A percentile compares a stretch with the other conserved stretches of the same genome.
Evolutionary conservation across 331 rosid genomes (phyloP).

Genomic region (Arachis monticola): DNA sequence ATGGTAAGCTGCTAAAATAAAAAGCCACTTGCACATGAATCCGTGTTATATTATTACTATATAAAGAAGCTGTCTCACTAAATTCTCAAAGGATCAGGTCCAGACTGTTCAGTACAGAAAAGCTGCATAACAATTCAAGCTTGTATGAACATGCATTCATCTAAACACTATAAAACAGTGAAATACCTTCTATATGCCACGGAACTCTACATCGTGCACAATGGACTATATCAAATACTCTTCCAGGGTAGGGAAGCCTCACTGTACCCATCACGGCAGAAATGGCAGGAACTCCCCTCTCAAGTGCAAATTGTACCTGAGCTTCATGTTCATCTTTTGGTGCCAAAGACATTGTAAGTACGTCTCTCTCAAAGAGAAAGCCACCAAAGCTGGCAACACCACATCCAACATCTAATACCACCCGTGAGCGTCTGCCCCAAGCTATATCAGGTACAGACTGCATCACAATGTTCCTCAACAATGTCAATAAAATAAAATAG

Average conservation of each 20-base stretch:
- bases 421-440: slow-evolving; percentile 91
- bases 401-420: slow-evolving; percentile 95
- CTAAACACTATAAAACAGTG: slow-evolving; percentile 9
- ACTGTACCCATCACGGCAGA: slow-evolving; percentile 99
- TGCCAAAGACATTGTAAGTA: slow-evolving; percentile 89
- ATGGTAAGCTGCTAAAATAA: slow-evolving; percentile 40
- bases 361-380: slow-evolving; percentile 89
- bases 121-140: slow-evolving; percentile 36
- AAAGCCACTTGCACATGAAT: slow-evolving; percentile 3
- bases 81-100: neutral
- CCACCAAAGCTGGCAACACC: slow-evolving; percentile 99
- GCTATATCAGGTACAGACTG: slow-evolving; percentile 83
- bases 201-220: slow-evolving; percentile 99
- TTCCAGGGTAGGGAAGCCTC: slow-evolving; percentile 92
- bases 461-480: slow-evolving; percentile 38
- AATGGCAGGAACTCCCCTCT: slow-evolving; percentile 97
- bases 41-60: slow-evolving; percentile 1
- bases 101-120: neutral
- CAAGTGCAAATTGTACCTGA: slow-evolving; percentile 98
- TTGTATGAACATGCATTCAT: slow-evolving; percentile 32
- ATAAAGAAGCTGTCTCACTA: slow-evolving; percentile 12
- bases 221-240: slow-evolving; percentile 83
- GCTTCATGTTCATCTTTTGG: slow-evolving; percentile 99
- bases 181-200: slow-evolving; percentile 96
- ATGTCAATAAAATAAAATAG: slow-evolving; percentile 16